Conservation (phyloP, 2,329 filamentous ascomycete genomes). For the Fusarium tjaetaba region DNA sequence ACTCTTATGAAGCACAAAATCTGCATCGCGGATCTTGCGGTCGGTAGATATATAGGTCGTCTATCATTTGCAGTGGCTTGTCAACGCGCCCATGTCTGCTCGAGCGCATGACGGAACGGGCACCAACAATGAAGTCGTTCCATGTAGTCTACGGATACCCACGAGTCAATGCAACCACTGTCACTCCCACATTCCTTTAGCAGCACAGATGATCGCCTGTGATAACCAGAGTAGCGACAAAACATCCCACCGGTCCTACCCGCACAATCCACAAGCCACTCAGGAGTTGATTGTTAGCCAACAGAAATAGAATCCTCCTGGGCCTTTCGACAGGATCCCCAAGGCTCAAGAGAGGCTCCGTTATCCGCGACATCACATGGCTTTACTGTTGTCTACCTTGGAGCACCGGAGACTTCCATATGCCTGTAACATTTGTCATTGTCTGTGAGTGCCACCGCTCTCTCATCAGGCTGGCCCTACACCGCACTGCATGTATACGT, state of each 20-base stretch:
- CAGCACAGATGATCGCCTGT: conserved; percentile 11
- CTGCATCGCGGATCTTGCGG: neutral
- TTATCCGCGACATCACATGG: conserved; percentile 10
- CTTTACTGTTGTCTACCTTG: conserved; percentile 1
- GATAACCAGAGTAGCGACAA: conserved; percentile 9
- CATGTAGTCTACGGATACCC: neutral
- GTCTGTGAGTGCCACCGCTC: conserved; percentile 7
- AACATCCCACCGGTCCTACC: conserved; percentile 7
- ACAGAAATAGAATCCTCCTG: conserved; percentile 34
- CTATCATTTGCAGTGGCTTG: neutral
- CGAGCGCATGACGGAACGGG: neutral
- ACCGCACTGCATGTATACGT: neutral
- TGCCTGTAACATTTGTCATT: conserved; percentile 2
- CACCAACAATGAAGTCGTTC: neutral
- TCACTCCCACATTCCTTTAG: neutral
- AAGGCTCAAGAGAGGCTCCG: conserved; percentile 8
- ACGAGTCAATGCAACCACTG: neutral
- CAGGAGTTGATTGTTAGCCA: conserved; percentile 2
- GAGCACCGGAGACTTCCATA: conserved; percentile 14
- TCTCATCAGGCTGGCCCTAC: conserved; percentile 20
- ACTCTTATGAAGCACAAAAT: neutral
- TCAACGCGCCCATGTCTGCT: neutral
- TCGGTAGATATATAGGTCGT: neutral
- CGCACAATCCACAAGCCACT: neutral
- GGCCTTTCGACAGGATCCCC: conserved; percentile 20